Evolutionary conservation across 345 rosid genomes (phyloP).

Genomic region (Eucalyptus tenuipes): DNA sequence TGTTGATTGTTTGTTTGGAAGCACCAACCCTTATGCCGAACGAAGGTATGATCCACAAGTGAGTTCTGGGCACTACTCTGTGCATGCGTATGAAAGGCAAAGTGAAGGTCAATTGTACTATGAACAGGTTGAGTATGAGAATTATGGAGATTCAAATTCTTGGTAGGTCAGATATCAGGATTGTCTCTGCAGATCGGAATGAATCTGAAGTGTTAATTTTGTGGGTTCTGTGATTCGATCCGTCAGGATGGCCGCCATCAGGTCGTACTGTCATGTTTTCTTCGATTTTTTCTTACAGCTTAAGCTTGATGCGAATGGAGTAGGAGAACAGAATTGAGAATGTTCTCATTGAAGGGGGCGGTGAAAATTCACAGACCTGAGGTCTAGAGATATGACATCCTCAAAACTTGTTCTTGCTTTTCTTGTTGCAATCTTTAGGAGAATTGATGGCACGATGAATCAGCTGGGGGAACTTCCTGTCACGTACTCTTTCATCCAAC

Average conservation of each 20-base stretch:
- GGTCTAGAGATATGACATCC: not conserved
- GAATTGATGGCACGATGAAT: not conserved
- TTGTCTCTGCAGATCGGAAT: not conserved
- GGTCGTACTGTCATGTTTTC: not conserved
- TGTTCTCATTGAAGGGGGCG: not conserved
- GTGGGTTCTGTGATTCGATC: not conserved
- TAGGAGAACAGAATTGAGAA: not conserved
- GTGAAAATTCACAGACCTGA: not conserved
- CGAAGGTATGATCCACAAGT: not conserved
- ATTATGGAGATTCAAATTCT: not conserved
- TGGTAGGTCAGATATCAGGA: not conserved
- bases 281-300: not conserved
- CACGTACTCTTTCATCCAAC: not conserved
- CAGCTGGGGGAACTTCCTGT: not conserved
- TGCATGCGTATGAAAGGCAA: not conserved
- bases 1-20: slow-evolving; percentile 70
- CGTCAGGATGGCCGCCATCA: not conserved
- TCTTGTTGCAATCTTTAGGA: not conserved
- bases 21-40: slow-evolving; percentile 32
- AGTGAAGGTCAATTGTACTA: not conserved
- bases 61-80: not conserved
- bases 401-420: not conserved
- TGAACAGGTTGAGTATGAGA: not conserved
- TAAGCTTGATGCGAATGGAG: not conserved
- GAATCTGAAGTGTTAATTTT: not conserved